Evolutionary conservation across 257 asterid species (phyloP), one percentile per base, ranked within the genome.

Genomic region (Solanum sitiens): DNA sequence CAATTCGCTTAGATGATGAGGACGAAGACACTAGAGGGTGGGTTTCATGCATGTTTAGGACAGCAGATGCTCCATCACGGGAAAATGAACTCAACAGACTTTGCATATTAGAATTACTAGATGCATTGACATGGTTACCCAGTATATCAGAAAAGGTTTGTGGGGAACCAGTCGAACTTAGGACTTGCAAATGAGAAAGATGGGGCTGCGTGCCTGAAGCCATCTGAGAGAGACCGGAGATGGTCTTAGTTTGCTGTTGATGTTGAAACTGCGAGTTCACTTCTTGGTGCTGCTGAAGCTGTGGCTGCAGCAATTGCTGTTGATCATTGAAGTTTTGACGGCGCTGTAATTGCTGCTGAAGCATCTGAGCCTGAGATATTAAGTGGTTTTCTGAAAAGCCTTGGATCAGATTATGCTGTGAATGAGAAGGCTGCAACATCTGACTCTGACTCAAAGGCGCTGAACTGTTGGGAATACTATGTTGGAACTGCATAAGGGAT

Each of bases 311-410:
- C 47, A 90, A 92, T 67, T 89, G 94, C 37, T 89, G 94, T 50
- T 90, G 96, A 86, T 93, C 94, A 42, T 90, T 88, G 85, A 86
- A 90, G 30, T 92, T 89, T 85, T 90, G 94, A 71, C 89, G 91
- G 25, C 87, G 89, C 89, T 92, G 95, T 91, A 93, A 88, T 77
- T 92, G 95, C 79, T 95, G 97, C 87, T 95, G 98, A 90, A 95
- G 90, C 50, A 96, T 89, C 91, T 93, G 98, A 70, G 98, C 96
- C 88, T 94, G 98, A 86, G 98, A 92, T 83, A 93, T 61, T 40
- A 77, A 91, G 61, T 86, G 93, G 88, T 91, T 92, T 68, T 94
- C 98, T 15, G 93, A 89, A 89, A 94, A 89, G 92, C 93, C 89
- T 39, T 92, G 98, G 85, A 92, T 87, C 87, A 92, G 91, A 90